Base-by-base conservation (phyloP, 257 asterid species). In the Solanum piurae region DNA sequence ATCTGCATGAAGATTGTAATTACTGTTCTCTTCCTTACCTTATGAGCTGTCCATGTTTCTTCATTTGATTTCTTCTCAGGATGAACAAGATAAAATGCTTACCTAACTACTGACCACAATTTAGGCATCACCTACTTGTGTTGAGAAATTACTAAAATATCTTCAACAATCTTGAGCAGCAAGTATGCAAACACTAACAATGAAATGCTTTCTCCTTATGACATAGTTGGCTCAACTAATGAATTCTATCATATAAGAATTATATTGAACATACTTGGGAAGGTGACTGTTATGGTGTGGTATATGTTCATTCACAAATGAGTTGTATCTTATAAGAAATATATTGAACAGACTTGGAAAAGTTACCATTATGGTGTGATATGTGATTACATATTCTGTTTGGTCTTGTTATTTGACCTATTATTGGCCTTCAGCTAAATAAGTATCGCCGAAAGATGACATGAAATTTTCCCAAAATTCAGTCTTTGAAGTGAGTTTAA, bases 1-100 rank as follows among this genome's bases (percentile, higher is more conserved):
- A 97, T 93, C 98, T 97, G 84, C 99, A 97, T 86, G 99, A 96
- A 93, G 99, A 97, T 91, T 97, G 99, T 95, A 94, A 93, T 84
- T 86, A 74, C 4, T 36, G n/a, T 77, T 69, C 76, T 44, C 18
- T 37, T 37, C 5, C 21, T 76, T 76, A n/a, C 9, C 84, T 79
- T 79, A 44, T 79, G 85, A 5, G n/a, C 1, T 79, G 52, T 44
- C 85, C 85, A 44, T 16, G 84, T 79, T 46, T 79, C 38, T 42
- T 42, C 12, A 42, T 46, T 77, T 42, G 38, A 77, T 42, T 25
- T 42, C 38, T 42, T 77, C 84, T 77, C 64, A n/a, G 60, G 23
- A 18, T 13, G 84, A 77, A 77, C 64, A 42, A 8, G 84, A 25
- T 77, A 77, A 77, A 77, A 42, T 77, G n/a, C 64, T 40, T 77